These are phyloP conservation scores for Apiotrichum laibachii DNA, from an alignment of 1,284 basidiomycete species.

Conservation along the genomic window DNA sequence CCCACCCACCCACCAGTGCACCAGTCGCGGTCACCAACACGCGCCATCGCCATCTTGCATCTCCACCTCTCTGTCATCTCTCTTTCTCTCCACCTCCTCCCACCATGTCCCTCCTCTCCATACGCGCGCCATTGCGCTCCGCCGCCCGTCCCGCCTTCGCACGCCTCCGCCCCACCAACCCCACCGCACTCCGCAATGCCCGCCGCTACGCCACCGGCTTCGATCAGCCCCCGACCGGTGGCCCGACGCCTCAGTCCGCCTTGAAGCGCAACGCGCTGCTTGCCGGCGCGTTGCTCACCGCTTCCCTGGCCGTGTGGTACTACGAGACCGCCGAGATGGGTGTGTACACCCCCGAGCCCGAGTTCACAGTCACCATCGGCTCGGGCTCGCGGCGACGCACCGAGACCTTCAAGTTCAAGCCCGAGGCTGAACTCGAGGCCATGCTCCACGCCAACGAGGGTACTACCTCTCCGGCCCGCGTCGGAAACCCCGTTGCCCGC, in stretches of 20 bases:
- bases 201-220: background rate
- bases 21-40: no score
- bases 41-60: no score
- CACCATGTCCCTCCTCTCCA: background rate
- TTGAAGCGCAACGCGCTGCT: slow-evolving; percentile 24
- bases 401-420: slow-evolving; percentile 32
- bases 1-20: no score
- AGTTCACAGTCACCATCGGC: slow-evolving; percentile 16
- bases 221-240: background rate
- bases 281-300: slow-evolving; percentile 29
- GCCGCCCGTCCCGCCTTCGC: no score
- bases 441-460: slow-evolving; percentile 37
- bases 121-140: background rate
- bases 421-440: slow-evolving; percentile 30
- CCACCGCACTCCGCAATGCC: no score
- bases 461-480: slow-evolving; percentile 14
- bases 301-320: slow-evolving; percentile 34
- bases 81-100: background rate
- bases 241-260: background rate
- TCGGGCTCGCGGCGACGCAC: slow-evolving; percentile 15
- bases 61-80: no score
- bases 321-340: slow-evolving; percentile 22
- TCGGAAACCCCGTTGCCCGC: slow-evolving; percentile 51
- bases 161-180: no score
- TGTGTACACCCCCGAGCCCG: slow-evolving; percentile 7